Evolutionary conservation across 2,329 filamentous ascomycete genomes (phyloP), one percentile per base, ranked within the genome.

Genomic region (Colletotrichum aenigma): DNA sequence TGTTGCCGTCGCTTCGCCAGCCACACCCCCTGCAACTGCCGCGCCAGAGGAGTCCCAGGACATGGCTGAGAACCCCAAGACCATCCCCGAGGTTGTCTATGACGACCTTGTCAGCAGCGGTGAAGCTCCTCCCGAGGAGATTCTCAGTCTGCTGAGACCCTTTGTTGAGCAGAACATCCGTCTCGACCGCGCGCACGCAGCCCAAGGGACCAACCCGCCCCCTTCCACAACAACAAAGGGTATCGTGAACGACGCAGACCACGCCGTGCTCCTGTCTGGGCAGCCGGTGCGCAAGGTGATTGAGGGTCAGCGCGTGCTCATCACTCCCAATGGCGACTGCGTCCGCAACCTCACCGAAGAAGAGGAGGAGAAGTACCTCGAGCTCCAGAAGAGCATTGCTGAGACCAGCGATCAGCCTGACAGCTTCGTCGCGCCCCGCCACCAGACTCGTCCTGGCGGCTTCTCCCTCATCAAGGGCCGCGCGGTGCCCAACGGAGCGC

Each of bases 291-390:
- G 89, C 75, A 93, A 93, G 82, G 84, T 92, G 52, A 86, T 92
- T 3, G 92, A 94, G 76, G 92, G 91, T 71, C 89, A 90, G 82
- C 89, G 93, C 30, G 92, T 94, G 77, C 89, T 96, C 78, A 91
- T 96, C 68, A 96, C 94, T 0, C 93, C 94, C 0, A 92, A 94
- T 76, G 94, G 94, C 13, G 93, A 95, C 77, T 94, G 94, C 81
- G 88, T 96, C n/a, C 92, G 93, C 78, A 93, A 94, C 74, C 85
- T 97, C 70, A 92, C 89, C 2, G 85, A 89, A 6, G 91, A 93
- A 56, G 92, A 96, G 77, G 94, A 96, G 81, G 88, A 93, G 38
- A 89, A 90, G 6, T 96, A 94, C 78, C 86, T 96, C 13, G 88
- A 91, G 66, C 88, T 96, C 7, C 95, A 96, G 82, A 86, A 88